Percentiles rank a stretch among this genome's conserved stretches.
phyloP scores from a whole-genome alignment of 768 basidiomycete genomes.

The Russula griseocarnosa region DNA sequence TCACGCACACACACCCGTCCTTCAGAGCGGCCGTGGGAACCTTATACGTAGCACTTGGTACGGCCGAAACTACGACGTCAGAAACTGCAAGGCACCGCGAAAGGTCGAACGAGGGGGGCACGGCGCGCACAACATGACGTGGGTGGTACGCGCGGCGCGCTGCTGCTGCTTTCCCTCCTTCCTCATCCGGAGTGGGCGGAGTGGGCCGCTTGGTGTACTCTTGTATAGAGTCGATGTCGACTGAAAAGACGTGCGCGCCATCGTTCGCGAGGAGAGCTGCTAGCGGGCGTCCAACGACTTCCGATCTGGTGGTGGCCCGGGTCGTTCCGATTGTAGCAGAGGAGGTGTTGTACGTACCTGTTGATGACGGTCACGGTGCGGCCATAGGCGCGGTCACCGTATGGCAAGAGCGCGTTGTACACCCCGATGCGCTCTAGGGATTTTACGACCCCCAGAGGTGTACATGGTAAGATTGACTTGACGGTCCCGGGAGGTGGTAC shows the following conservation, averaged over 20 bases:
- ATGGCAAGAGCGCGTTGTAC: conserved; percentile 87
- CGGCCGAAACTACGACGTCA: conserved; percentile 93
- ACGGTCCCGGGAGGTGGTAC: conserved; percentile 78
- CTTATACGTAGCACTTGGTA: conserved; percentile 82
- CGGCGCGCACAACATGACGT: conserved; percentile 69
- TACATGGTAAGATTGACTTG: conserved; percentile 96
- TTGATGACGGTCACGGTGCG: conserved; percentile 94
- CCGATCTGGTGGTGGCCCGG: conserved; percentile 51
- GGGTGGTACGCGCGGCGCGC: conserved; percentile 64
- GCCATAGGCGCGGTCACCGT: conserved; percentile 93
- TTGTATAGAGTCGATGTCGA: conserved; percentile 94
- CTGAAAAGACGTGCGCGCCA: conserved; percentile 91
- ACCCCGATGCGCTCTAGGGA: conserved; percentile 86
- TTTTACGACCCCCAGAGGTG: conserved; percentile 95
- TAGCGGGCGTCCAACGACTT: conserved; percentile 96
- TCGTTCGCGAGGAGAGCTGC: conserved; percentile 95
- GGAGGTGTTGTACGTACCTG: conserved; percentile 45
- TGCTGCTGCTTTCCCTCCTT: background rate
- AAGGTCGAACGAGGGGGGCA: conserved; percentile 55
- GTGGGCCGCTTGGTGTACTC: conserved; percentile 93
- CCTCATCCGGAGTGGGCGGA: background rate
- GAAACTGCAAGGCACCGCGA: conserved; percentile 78
- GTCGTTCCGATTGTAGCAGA: background rate
- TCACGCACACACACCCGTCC: conserved; percentile 90
- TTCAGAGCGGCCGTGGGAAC: conserved; percentile 86